phyloP scores from a whole-genome alignment of 345 rosid genomes.

The Diplotaxis tenuifolia region DNA sequence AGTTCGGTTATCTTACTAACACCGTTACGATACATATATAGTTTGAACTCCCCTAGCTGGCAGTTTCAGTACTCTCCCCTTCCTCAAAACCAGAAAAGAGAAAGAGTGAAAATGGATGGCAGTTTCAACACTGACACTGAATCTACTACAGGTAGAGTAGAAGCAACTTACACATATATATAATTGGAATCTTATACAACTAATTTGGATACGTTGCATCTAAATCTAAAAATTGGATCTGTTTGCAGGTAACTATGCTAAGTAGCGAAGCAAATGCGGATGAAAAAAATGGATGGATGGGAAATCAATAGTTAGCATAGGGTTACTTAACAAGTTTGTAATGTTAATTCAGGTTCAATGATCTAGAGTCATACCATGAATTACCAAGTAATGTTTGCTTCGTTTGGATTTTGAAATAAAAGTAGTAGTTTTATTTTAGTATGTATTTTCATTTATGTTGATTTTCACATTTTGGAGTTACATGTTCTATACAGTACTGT shows the following conservation, averaged over 20 bases:
- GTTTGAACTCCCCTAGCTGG: background rate
- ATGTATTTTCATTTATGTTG: background rate
- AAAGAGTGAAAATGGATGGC: background rate
- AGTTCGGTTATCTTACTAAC: too few species aligned
- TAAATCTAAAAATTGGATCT: background rate
- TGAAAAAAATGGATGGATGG: background rate
- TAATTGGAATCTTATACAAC: background rate
- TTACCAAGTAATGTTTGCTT: background rate
- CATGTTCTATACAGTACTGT: background rate
- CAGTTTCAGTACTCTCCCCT: background rate
- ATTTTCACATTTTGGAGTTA: background rate
- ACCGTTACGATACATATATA: background rate
- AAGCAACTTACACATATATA: background rate
- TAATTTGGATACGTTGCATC: background rate
- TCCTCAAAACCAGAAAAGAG: background rate
- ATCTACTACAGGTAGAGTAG: constrained; percentile 22
- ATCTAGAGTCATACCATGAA: background rate
- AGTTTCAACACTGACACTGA: constrained; percentile 23
- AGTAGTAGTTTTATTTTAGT: background rate
- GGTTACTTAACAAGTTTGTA: background rate
- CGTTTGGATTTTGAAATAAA: background rate
- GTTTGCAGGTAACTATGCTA: background rate
- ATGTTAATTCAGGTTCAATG: background rate
- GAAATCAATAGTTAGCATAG: background rate
- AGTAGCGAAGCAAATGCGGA: background rate